Evolutionary conservation across 202 grass and related monocot genomes (phyloP), one percentile per base, ranked within the genome.

Genomic region (Hordeum pubiflorum): DNA sequence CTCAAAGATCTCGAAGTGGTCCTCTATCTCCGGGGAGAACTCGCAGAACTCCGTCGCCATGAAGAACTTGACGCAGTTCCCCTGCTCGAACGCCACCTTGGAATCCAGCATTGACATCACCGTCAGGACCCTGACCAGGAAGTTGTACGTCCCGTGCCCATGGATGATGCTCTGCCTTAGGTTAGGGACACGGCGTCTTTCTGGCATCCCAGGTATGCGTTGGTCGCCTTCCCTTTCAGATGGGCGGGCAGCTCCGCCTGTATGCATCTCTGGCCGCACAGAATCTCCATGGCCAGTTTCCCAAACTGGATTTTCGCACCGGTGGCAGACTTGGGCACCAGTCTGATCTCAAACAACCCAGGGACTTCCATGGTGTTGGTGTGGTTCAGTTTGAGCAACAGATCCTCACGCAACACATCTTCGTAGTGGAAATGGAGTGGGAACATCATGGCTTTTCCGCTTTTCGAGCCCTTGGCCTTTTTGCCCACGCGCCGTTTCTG

Each of bases 401-500:
- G 64, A 64, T 87, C 85, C 43, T 87, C 55, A 4, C 73, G 79
- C 22, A 82, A 31, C 23, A 82, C 79, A 78, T 87, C 85, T 77
- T 82, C 85, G 0, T 87, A 87, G 33, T 87, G 79, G 22, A 87
- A 72, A 72, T 82, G 85, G 10, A 82, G 79, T 36, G 85, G 79
- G 9, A 77, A 61, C 73, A 82, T 77, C 85, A 87, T 87, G 32
- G 72, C 69, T 72, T 72, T 72, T 72, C 69, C 69, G 43, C 69
- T 72, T 3, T 72, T 88, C 1, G 87, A 78, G 0, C 94, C 91
- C 84, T 90, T 91, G 0, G 91, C 91, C 74, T 97, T 97, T 26
- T 97, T 91, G 72, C 91, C 93, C 67, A 97, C 94, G 15, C 92
- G 89, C 2, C 89, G 87, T 15, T 80, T 63, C 94, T 97, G 86